Evolutionary conservation across 139 green algal species (phyloP).

Genomic region (Trebouxia sp.): DNA sequence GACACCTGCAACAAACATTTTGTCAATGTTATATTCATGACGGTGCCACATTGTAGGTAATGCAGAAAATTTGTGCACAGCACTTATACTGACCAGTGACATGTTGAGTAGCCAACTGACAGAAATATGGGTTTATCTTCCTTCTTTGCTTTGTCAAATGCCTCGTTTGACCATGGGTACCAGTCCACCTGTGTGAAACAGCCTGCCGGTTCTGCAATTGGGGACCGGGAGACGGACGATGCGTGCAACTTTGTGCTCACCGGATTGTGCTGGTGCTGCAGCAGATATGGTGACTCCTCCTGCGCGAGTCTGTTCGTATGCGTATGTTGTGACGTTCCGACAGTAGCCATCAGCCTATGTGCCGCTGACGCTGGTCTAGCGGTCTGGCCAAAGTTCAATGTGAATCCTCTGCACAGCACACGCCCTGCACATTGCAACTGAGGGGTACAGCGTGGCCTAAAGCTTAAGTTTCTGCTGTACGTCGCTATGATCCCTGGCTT

Average conservation of each 20-base stretch:
- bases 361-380: too few species aligned
- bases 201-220: not conserved
- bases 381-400: too few species aligned
- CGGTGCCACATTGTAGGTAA: not conserved
- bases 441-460: too few species aligned
- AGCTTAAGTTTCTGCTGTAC: too few species aligned
- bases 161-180: conserved; percentile 87
- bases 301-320: conserved; percentile 62
- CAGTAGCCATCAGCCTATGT: not conserved
- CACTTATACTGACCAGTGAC: conserved; percentile 37
- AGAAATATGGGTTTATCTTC: conserved; percentile 90
- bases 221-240: not conserved
- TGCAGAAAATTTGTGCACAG: not conserved
- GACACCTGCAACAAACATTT: conserved; percentile 63
- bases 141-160: conserved; percentile 64
- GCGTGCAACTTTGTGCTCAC: conserved; percentile 39
- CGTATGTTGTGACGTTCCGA: not conserved
- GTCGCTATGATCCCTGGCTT: not conserved
- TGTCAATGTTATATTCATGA: not conserved
- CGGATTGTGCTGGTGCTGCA: conserved; percentile 88
- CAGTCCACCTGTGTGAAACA: conserved; percentile 77
- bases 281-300: conserved; percentile 77
- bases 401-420: too few species aligned
- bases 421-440: too few species aligned
- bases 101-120: conserved; percentile 74